Evolutionary conservation across 2,329 filamentous ascomycete genomes (phyloP).

Genomic region (Penicillium sp.): DNA sequence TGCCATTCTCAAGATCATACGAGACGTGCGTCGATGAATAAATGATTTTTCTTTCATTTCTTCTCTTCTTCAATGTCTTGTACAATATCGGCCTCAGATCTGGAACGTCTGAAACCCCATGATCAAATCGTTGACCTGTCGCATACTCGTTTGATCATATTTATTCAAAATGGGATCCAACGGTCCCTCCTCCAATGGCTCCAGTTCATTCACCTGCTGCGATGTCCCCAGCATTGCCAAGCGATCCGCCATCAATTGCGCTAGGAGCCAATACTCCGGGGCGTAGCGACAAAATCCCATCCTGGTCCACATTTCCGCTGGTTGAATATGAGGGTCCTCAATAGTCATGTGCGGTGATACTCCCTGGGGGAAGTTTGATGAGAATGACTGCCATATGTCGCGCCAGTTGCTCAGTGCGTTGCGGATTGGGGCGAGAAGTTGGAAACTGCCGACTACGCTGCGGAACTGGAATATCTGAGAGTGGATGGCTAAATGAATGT

Average conservation of each 20-base stretch:
- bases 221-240: slow-evolving; percentile 18
- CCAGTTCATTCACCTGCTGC: slow-evolving; percentile 1
- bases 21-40: neutral
- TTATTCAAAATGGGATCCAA: slow-evolving; percentile 35
- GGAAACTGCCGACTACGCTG: slow-evolving; percentile 31
- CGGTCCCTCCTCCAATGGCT: slow-evolving; percentile 8
- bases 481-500: slow-evolving; percentile 17
- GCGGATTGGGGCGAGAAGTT: slow-evolving; percentile 33
- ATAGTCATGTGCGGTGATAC: slow-evolving; percentile 11
- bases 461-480: slow-evolving; percentile 41
- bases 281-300: slow-evolving; percentile 37
- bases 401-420: slow-evolving; percentile 29
- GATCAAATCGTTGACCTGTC: slow-evolving; percentile 44
- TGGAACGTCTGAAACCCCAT: slow-evolving; percentile 37
- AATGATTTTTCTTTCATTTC: neutral
- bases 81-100: slow-evolving; percentile 10
- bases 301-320: slow-evolving; percentile 36
- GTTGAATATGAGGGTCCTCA: slow-evolving; percentile 11
- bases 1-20: slow-evolving; percentile 2
- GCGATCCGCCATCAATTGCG: slow-evolving; percentile 33
- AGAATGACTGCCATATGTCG: slow-evolving; percentile 24
- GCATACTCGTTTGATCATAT: slow-evolving; percentile 46
- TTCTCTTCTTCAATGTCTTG: neutral
- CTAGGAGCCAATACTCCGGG: slow-evolving; percentile 41
- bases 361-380: slow-evolving; percentile 2